Evolutionary conservation across 2,329 filamentous ascomycete species (phyloP), one percentile per base, ranked within the genome.

Genomic region (Coniochaeta sp.): DNA sequence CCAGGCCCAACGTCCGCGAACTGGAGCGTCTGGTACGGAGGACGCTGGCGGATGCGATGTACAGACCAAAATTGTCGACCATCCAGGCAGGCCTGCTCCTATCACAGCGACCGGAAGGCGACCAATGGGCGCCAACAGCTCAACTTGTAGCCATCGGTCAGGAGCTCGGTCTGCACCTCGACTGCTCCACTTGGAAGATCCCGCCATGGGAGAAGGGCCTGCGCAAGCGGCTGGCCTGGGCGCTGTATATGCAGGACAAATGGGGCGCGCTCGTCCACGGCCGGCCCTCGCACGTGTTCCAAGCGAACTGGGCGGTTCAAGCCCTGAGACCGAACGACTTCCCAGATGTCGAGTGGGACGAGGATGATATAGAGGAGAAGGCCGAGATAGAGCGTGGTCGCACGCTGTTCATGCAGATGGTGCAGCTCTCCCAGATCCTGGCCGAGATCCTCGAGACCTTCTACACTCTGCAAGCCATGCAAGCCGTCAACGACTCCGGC

Each of bases 241-340:
- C 90, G 2, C 74, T 96, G 57, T 96, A 95, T 71, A 93, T 96
- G 88, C 91, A 96, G 74, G 93, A 97, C 65, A 74, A 83, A 73
- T 96, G 92, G 92, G 90, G 89, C 17, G 88, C 91, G 1, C 79
- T 96, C 22, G 87, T 95, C 26, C 90, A 96, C 68, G 91, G 91
- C 55, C 87, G 91, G 12, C 92, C 91, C 0, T 95, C 91, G 4
- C 91, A 96, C 65, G 83, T 86, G 44, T 82, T 84, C 64, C 72
- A 77, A 22, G 75, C 79, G 55, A 85, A 96, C 72, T 96, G 91
- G 91, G 91, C 88, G 1, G 91, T 96, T 6, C 80, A 81, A 61
- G 71, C 79, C 7, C 81, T 91, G n/a, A 80, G 77, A 4, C 73
- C 79, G 54, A 84, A 86, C 60, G 89, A 93, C 71, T 92, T 92